phyloP scores from a whole-genome alignment of 1,139 yeast genomes.

The Diutina siamensis region DNA sequence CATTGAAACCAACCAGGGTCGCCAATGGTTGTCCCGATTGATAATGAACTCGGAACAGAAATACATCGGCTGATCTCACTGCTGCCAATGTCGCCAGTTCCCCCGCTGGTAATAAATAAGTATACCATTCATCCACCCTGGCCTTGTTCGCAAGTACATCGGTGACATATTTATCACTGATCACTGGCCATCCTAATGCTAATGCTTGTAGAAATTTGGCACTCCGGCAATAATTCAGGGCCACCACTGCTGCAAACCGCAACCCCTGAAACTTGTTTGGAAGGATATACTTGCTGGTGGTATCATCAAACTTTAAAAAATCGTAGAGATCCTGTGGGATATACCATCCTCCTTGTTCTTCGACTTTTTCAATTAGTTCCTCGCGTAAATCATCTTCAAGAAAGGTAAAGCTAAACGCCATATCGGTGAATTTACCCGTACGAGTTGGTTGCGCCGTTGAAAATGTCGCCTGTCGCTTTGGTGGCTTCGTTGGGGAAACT shows the following conservation, averaged over 20 bases:
- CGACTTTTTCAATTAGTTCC: not conserved
- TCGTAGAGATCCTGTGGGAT: constrained; percentile 1
- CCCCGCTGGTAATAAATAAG: constrained; percentile 67
- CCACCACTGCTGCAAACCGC: constrained; percentile 54
- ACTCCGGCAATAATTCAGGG: constrained; percentile 49
- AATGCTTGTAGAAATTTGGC: constrained; percentile 73
- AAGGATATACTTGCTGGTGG: not conserved
- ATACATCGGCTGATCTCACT: constrained; percentile 31
- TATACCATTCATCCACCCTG: constrained; percentile 28
- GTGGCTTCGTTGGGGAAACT: not conserved
- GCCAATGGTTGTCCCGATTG: constrained; percentile 15
- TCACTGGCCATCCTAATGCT: constrained; percentile 85
- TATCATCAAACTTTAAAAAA: not conserved
- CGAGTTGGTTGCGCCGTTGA: not conserved
- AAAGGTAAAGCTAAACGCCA: not conserved
- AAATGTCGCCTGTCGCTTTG: not conserved
- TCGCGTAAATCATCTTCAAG: not conserved
- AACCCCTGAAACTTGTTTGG: constrained; percentile 12
- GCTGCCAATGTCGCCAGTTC: constrained; percentile 23
- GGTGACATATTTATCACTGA: constrained; percentile 49
- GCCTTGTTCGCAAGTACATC: constrained; percentile 30
- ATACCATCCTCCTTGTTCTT: not conserved
- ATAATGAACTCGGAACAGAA: constrained; percentile 22
- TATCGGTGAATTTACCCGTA: not conserved
- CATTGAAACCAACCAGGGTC: constrained; percentile 16